These are phyloP conservation scores for Kwoniella shivajii DNA, from an alignment of 1,284 basidiomycete species.

Conservation along the genomic window DNA sequence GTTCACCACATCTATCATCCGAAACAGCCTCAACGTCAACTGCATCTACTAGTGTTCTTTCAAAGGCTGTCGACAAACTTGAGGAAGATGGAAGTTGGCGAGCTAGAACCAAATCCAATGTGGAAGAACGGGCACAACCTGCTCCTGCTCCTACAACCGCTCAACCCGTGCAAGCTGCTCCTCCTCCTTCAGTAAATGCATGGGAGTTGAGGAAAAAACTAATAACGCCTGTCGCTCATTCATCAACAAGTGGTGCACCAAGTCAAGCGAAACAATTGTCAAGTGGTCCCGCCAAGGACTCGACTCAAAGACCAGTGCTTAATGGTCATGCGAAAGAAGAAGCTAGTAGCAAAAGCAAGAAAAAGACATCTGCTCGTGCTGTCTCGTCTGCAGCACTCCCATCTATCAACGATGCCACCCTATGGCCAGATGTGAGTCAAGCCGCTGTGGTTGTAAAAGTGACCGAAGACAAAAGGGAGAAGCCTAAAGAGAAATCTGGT, in stretches of 20 bases:
- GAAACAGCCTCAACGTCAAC: constrained; percentile 24
- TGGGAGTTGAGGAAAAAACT: constrained; percentile 48
- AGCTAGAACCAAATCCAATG: constrained; percentile 22
- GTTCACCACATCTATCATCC: constrained; percentile 23
- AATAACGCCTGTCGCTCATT: constrained; percentile 10
- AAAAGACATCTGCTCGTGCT: constrained; percentile 16
- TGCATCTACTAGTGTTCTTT: constrained; percentile 13
- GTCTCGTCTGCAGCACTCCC: constrained; percentile 9
- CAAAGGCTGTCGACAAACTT: constrained; percentile 17
- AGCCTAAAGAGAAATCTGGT: constrained; percentile 29
- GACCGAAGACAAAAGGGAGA: constrained; percentile 37
- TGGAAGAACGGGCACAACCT: constrained; percentile 7
- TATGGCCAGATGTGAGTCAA: constrained; percentile 49
- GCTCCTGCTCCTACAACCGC: constrained; percentile 3
- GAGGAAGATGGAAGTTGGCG: constrained; percentile 42
- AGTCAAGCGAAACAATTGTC: constrained; percentile 10
- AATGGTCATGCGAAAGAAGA: constrained; percentile 23
- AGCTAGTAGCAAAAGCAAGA: constrained; percentile 19
- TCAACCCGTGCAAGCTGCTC: constrained; percentile 20
- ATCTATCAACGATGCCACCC: constrained; percentile 31
- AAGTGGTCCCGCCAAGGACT: not conserved
- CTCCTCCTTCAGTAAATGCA: constrained; percentile 41
- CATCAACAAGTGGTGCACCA: not conserved
- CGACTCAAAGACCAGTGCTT: constrained; percentile 2
- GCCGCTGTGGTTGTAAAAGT: constrained; percentile 33